phyloP scores from a whole-genome alignment of 1,284 basidiomycete genomes.

The Boletus holoroseus region DNA sequence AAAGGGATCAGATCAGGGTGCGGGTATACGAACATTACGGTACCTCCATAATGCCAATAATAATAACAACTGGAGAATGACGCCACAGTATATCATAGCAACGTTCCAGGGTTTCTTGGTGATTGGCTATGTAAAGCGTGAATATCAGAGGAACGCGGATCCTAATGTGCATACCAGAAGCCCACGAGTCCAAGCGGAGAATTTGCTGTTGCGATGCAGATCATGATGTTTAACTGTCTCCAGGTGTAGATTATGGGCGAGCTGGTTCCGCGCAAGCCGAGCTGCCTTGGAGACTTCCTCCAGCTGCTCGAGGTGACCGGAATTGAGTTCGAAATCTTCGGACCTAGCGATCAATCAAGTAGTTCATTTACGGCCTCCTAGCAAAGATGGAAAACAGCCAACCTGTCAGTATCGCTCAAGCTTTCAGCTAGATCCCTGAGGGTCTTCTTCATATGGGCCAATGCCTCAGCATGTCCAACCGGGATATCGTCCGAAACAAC shows the following conservation, averaged over 20 bases:
- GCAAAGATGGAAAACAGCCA: constrained; percentile 14
- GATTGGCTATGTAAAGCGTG: constrained; percentile 15
- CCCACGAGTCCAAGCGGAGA: constrained; percentile 11
- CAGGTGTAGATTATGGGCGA: constrained; percentile 41
- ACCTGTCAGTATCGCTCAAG: constrained; percentile 55
- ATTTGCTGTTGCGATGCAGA: constrained; percentile 11
- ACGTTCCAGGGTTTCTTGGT: constrained; percentile 23
- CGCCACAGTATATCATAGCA: constrained; percentile 22
- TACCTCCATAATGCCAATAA: constrained; percentile 38
- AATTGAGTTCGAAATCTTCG: constrained; percentile 36
- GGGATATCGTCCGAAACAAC: constrained; percentile 30
- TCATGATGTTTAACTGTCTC: constrained; percentile 23
- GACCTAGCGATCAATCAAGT: constrained; percentile 28
- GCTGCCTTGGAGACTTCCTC: constrained; percentile 51
- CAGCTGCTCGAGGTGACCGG: constrained; percentile 46
- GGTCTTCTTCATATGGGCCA: constrained; percentile 51
- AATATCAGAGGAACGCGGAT: constrained; percentile 5
- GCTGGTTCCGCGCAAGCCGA: constrained; percentile 42
- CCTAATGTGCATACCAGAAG: constrained; percentile 20
- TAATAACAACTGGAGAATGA: constrained; percentile 34
- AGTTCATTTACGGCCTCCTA: constrained; percentile 10
- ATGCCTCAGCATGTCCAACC: constrained; percentile 45
- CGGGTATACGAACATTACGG: background rate
- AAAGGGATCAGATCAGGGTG: constrained; percentile 6
- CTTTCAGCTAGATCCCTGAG: constrained; percentile 51